These are phyloP conservation scores for Scleroderma bovista DNA, from an alignment of 768 basidiomycete genomes.

Conservation along the genomic window DNA sequence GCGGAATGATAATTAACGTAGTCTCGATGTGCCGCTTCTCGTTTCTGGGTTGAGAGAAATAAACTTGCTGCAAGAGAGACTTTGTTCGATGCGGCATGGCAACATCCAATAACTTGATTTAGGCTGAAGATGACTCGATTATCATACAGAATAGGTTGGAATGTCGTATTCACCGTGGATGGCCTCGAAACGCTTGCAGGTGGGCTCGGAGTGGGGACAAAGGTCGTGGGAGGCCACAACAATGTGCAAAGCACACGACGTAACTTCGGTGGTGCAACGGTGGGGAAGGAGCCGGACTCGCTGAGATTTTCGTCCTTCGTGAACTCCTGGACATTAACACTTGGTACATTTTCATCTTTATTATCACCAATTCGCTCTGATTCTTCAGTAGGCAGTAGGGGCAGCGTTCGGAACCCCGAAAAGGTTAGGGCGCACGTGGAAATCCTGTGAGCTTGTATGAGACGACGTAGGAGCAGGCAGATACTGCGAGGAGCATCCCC, in stretches of 20 bases:
- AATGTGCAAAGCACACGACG: slow-evolving; percentile 73
- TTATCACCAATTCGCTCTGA: slow-evolving; percentile 7
- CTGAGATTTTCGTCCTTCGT: slow-evolving; percentile 10
- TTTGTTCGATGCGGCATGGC: too few relatives aligned
- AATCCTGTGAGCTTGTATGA: slow-evolving; percentile 21
- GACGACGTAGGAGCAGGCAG: slow-evolving; percentile 39
- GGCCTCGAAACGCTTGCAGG: too few relatives aligned
- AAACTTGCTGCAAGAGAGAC: too few relatives aligned
- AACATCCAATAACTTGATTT: too few relatives aligned
- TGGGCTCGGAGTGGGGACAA: too few relatives aligned
- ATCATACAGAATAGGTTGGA: too few relatives aligned
- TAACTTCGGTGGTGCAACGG: slow-evolving; percentile 24
- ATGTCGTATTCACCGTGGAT: too few relatives aligned
- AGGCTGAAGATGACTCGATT: too few relatives aligned
- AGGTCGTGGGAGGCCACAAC: too few relatives aligned
- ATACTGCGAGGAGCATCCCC: slow-evolving; percentile 45
- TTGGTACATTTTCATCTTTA: slow-evolving; percentile 6
- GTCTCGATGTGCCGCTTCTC: too few relatives aligned
- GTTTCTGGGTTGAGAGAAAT: too few relatives aligned
- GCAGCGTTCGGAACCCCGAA: slow-evolving; percentile 48
- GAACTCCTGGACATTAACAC: slow-evolving; percentile 6
- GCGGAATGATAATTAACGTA: too few relatives aligned
- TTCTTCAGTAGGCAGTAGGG: slow-evolving; percentile 19
- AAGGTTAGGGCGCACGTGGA: slow-evolving; percentile 51
- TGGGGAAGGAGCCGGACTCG: slow-evolving; percentile 5